phyloP scores from a whole-genome alignment of 371 early-diverging fungal genomes.

The Mucor piriformis region DNA sequence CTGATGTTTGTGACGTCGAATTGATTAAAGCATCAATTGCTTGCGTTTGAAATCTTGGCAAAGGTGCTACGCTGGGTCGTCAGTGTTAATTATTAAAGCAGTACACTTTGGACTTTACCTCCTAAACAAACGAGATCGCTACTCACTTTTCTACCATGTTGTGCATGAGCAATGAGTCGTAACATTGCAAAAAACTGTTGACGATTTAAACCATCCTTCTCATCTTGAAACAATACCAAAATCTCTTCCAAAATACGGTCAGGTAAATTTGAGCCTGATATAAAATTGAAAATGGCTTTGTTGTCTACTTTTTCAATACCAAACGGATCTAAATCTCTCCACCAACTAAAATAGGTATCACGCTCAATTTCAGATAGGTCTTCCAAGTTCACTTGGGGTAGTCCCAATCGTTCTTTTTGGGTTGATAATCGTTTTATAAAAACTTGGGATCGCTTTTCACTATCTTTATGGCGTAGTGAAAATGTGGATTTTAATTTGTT shows the following conservation, averaged over 20 bases:
- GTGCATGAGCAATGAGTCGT: conserved; percentile 48
- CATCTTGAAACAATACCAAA: conserved; percentile 32
- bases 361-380: conserved; percentile 68
- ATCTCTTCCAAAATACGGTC: conserved; percentile 38
- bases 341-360: conserved; percentile 46
- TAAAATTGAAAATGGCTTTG: conserved; percentile 30
- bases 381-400: conserved; percentile 39
- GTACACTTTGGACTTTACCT: conserved; percentile 24
- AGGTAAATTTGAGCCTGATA: conserved; percentile 31
- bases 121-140: conserved; percentile 38
- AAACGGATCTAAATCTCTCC: conserved; percentile 49
- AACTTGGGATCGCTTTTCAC: background rate
- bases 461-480: background rate
- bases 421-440: background rate
- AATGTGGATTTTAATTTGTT: background rate
- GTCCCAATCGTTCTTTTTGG: conserved; percentile 59
- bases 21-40: conserved; percentile 40
- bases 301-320: conserved; percentile 31
- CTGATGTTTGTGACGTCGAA: background rate
- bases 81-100: background rate
- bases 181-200: conserved; percentile 44
- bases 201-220: conserved; percentile 30
- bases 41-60: conserved; percentile 40
- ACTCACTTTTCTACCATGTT: conserved; percentile 35
- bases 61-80: conserved; percentile 25